Conservation (phyloP, 208 protist species). For the Wallacemonas rigidus region DNA sequence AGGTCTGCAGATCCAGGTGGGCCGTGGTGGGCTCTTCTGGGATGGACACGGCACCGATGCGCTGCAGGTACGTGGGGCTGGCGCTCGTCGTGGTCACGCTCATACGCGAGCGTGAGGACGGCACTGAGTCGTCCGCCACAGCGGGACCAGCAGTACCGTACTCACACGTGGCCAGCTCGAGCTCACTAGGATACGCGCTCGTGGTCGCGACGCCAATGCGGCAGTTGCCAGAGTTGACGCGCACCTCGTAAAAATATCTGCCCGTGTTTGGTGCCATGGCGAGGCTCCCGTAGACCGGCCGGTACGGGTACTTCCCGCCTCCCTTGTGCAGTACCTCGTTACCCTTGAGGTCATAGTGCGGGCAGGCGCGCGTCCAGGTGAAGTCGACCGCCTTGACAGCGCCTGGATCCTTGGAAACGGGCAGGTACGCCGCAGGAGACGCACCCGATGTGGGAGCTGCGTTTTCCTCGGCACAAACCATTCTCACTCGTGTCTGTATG, state of each 20-base stretch:
- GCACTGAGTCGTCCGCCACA: not conserved
- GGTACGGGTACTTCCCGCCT: constrained; percentile 53
- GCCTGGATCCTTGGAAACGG: constrained; percentile 19
- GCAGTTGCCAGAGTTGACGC: constrained; percentile 73
- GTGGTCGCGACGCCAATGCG: constrained; percentile 70
- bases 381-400: constrained; percentile 57
- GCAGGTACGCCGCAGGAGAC: constrained; percentile 35
- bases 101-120: not conserved
- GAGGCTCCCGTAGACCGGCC: constrained; percentile 65
- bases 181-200: constrained; percentile 43
- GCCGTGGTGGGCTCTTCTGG: constrained; percentile 35
- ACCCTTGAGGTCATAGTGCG: constrained; percentile 51
- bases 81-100: constrained; percentile 3
- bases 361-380: constrained; percentile 58
- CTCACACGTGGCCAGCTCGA: constrained; percentile 38
- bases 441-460: not conserved
- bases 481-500: not conserved
- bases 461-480: not conserved
- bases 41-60: constrained; percentile 31
- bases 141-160: constrained; percentile 24
- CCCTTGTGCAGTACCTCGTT: constrained; percentile 53
- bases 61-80: constrained; percentile 41
- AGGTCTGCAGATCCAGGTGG: constrained; percentile 74
- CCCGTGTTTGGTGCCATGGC: constrained; percentile 62
- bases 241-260: constrained; percentile 82